These are phyloP conservation scores for Pleurostoma richardsiae DNA, from an alignment of 2,329 filamentous ascomycete genomes.

Conservation along the genomic window DNA sequence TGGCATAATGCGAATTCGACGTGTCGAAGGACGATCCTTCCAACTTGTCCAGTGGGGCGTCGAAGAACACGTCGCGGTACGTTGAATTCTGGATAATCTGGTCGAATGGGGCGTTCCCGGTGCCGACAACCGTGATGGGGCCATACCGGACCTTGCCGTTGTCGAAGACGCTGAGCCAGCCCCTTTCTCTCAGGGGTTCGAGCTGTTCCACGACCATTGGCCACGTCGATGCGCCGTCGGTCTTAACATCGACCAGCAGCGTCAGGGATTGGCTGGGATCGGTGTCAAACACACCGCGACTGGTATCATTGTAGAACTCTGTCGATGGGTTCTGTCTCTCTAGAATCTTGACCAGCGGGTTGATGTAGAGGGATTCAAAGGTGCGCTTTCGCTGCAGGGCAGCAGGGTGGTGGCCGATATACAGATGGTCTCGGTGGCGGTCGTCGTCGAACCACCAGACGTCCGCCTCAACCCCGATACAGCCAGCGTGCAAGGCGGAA, in stretches of 20 bases:
- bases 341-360: constrained; percentile 57
- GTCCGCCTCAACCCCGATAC: constrained; percentile 63
- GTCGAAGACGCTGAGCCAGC: constrained; percentile 51
- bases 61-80: constrained; percentile 60
- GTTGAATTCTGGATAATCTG: constrained; percentile 45
- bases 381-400: constrained; percentile 51
- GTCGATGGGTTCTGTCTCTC: constrained; percentile 44
- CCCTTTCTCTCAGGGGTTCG: constrained; percentile 49
- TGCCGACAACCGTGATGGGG: constrained; percentile 64
- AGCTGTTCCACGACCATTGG: constrained; percentile 49
- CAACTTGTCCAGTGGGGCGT: constrained; percentile 52
- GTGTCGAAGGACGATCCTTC: constrained; percentile 31
- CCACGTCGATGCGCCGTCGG: constrained; percentile 44
- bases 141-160: constrained; percentile 44
- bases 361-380: constrained; percentile 57
- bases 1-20: constrained; percentile 63
- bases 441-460: constrained; percentile 54
- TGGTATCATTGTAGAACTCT: constrained; percentile 35
- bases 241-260: constrained; percentile 68
- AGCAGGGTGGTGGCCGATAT: constrained; percentile 57
- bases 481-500: constrained; percentile 54
- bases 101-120: constrained; percentile 58
- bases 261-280: constrained; percentile 49
- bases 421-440: constrained; percentile 34
- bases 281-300: constrained; percentile 51